phyloP scores from a whole-genome alignment of 306 rosid species.

The Cucurbita moschata region DNA sequence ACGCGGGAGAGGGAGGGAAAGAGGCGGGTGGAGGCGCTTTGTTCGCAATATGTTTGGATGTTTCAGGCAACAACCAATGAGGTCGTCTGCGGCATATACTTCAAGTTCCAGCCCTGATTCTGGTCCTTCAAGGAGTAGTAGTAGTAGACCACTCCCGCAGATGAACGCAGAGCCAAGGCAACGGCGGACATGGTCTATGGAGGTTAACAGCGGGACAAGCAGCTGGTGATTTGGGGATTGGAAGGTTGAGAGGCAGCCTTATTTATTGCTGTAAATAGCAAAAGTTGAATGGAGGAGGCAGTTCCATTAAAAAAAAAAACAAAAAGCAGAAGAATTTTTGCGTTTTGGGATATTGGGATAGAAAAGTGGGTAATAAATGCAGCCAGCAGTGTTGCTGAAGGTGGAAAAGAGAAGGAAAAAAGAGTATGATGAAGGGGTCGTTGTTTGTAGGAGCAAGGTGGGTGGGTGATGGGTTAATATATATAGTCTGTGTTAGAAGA shows the following conservation, averaged over 20 bases:
- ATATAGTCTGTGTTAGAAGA: neutral
- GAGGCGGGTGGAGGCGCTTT: conserved; percentile 29
- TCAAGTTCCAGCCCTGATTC: conserved; percentile 15
- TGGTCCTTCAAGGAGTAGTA: conserved; percentile 6
- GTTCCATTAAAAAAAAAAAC: too few species aligned
- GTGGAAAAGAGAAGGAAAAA: too few species aligned
- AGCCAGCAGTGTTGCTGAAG: neutral
- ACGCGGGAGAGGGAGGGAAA: conserved; percentile 27
- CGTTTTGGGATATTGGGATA: neutral
- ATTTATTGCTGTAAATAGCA: conserved; percentile 6
- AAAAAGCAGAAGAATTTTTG: neutral
- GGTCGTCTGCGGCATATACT: conserved; percentile 11
- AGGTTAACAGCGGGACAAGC: conserved; percentile 1
- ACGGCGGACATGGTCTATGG: conserved; percentile 10
- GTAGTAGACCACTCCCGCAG: conserved; percentile 6
- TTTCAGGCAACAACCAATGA: conserved; percentile 25
- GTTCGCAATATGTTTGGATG: conserved; percentile 38
- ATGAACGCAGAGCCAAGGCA: neutral
- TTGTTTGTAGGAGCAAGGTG: too few species aligned
- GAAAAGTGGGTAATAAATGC: conserved; percentile 5
- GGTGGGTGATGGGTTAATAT: too few species aligned
- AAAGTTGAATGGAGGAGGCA: neutral
- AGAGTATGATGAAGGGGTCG: too few species aligned
- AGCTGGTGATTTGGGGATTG: conserved; percentile 6
- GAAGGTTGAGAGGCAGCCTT: neutral